phyloP scores from a whole-genome alignment of 2,329 filamentous ascomycete genomes.

The Hortaea werneckii region DNA sequence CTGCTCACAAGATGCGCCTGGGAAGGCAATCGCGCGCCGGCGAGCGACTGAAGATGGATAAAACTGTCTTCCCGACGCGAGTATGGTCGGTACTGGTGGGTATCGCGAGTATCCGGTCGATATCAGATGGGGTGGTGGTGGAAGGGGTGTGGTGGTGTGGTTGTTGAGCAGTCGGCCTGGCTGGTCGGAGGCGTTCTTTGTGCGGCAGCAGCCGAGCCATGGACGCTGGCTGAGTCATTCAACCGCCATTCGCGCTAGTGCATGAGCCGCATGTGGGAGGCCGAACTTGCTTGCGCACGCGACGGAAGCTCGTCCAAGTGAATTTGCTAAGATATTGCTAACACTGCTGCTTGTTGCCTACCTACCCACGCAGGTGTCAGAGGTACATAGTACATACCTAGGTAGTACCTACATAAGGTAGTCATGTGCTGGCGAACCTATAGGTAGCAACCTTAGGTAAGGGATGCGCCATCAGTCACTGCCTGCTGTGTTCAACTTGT shows the following conservation, averaged over 20 bases:
- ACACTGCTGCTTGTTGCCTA: no score
- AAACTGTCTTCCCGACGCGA: slow-evolving; percentile 7
- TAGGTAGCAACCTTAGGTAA: no score
- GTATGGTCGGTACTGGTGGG: slow-evolving; percentile 10
- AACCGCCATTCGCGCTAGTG: not conserved
- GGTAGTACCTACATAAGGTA: no score
- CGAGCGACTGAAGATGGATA: slow-evolving; percentile 17
- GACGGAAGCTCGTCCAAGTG: no score
- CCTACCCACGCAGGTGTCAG: no score
- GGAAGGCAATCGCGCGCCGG: slow-evolving; percentile 19
- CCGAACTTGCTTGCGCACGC: no score
- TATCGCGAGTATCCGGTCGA: slow-evolving; percentile 23
- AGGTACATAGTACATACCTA: no score
- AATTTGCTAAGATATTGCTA: no score
- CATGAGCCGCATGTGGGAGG: not conserved
- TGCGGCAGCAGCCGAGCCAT: not conserved
- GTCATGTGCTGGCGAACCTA: no score
- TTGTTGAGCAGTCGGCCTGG: slow-evolving; percentile 5
- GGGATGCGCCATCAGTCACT: no score
- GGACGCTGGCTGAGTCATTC: not conserved
- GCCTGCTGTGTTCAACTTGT: no score
- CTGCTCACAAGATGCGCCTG: slow-evolving; percentile 4
- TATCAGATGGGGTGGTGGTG: slow-evolving; percentile 17
- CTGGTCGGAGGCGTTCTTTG: not conserved
- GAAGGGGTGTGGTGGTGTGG: slow-evolving; percentile 6